Conservation (phyloP, 2,329 filamentous ascomycete species). For the Verticillium klebahnii region DNA sequence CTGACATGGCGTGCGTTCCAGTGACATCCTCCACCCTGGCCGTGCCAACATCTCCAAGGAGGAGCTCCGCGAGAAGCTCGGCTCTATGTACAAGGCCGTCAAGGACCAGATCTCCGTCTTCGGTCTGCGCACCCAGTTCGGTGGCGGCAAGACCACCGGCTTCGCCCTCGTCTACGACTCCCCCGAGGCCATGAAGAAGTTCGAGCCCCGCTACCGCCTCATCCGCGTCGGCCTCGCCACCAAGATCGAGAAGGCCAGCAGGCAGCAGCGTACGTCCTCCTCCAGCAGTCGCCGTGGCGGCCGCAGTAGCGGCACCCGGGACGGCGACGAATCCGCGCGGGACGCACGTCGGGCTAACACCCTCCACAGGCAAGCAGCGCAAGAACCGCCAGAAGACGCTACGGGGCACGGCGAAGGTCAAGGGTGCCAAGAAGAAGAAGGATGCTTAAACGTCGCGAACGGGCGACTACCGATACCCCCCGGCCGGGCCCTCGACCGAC, state of each 20-base stretch:
- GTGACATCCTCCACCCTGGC: slow-evolving; percentile 99
- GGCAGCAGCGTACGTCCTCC: slow-evolving; percentile 91
- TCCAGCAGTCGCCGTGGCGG: background rate
- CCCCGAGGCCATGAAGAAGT: slow-evolving; percentile 98
- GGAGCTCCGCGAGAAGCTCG: slow-evolving; percentile 92
- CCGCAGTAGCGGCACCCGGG: background rate
- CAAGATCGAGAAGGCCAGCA: slow-evolving; percentile 96
- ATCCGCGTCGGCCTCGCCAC: slow-evolving; percentile 85
- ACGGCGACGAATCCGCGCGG: background rate
- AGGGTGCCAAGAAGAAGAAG: slow-evolving; percentile 94
- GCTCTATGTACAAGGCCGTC: slow-evolving; percentile 94
- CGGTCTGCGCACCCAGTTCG: slow-evolving; percentile 96
- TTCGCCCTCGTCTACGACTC: slow-evolving; percentile 99
- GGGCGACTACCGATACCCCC: background rate
- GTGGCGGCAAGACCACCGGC: slow-evolving; percentile 99
- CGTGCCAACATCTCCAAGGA: slow-evolving; percentile 99
- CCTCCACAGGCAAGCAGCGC: slow-evolving; percentile 88
- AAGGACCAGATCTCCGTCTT: slow-evolving; percentile 98
- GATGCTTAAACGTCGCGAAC: slow-evolving; percentile 35
- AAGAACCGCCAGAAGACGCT: slow-evolving; percentile 99
- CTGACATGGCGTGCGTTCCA: slow-evolving; percentile 32
- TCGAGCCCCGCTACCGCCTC: slow-evolving; percentile 97
- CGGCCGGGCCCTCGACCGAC: background rate
- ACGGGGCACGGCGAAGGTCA: slow-evolving; percentile 96
- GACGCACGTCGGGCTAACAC: slow-evolving; percentile 15